These are phyloP conservation scores for Suhomyces chickasaworum DNA, from an alignment of 1,139 yeast genomes.

Conservation along the genomic window DNA sequence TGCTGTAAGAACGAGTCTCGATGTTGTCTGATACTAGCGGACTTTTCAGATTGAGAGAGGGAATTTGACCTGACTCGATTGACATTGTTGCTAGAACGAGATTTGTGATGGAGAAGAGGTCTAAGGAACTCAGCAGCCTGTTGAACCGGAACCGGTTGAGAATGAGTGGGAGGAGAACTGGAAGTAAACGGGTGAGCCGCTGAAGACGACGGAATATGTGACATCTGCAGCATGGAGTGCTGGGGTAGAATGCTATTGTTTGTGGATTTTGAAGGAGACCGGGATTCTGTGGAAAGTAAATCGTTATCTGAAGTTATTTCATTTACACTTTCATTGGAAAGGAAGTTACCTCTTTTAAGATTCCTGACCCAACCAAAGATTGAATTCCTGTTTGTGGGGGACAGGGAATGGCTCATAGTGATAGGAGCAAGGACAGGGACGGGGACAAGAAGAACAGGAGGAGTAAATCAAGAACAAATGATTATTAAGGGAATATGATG, in stretches of 20 bases:
- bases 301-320: conserved; percentile 41
- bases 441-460: neutral
- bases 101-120: conserved; percentile 52
- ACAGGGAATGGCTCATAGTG: conserved; percentile 43
- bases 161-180: conserved; percentile 12
- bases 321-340: conserved; percentile 45
- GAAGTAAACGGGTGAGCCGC: conserved; percentile 14
- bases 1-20: conserved; percentile 56
- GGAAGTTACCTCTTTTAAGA: conserved; percentile 41
- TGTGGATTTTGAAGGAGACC: conserved; percentile 28
- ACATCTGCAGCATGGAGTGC: conserved; percentile 8
- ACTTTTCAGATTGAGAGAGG: conserved; percentile 35
- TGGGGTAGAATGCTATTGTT: conserved; percentile 17
- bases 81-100: conserved; percentile 52
- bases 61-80: conserved; percentile 44
- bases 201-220: conserved; percentile 8
- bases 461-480: neutral
- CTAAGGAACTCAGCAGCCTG: conserved; percentile 39
- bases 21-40: conserved; percentile 49
- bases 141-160: conserved; percentile 14
- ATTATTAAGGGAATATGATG: no score
- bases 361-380: conserved; percentile 54
- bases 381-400: conserved; percentile 45
- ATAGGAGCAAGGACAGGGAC: no score
- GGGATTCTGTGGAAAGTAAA: conserved; percentile 25